Conservation (phyloP, 257 asterid genomes). For the Galeopsis tetrahit region DNA sequence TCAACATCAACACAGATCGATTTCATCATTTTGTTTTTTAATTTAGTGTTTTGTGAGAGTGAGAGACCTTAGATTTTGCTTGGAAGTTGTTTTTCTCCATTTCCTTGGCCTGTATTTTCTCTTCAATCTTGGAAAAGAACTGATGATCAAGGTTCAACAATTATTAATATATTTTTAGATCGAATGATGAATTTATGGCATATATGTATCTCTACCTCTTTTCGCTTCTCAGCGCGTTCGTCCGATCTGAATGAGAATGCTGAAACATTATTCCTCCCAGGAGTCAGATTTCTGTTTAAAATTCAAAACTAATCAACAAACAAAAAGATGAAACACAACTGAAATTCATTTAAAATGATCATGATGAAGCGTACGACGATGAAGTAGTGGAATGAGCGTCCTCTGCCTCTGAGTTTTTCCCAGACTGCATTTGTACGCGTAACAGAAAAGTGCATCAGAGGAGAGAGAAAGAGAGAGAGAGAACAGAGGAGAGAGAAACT, state of each 20-base stretch:
- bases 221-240: slow-evolving; percentile 83
- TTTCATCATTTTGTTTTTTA: too few relatives aligned
- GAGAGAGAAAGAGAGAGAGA: slow-evolving; percentile 19
- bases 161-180: not conserved
- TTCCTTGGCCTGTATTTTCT: slow-evolving; percentile 84
- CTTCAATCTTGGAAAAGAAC: slow-evolving; percentile 88
- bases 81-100: slow-evolving; percentile 63
- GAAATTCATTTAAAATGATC: not conserved
- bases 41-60: too few relatives aligned
- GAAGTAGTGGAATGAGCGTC: slow-evolving; percentile 79
- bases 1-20: not conserved
- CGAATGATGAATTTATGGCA: not conserved
- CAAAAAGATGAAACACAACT: not conserved
- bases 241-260: slow-evolving; percentile 75
- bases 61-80: slow-evolving; percentile 76
- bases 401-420: slow-evolving; percentile 57
- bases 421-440: slow-evolving; percentile 39
- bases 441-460: not conserved
- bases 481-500: slow-evolving; percentile 36
- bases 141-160: slow-evolving; percentile 34
- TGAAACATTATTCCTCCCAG: slow-evolving; percentile 49
- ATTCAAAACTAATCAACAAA: slow-evolving; percentile 26
- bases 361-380: slow-evolving; percentile 48
- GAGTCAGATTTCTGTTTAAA: slow-evolving; percentile 50
- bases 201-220: slow-evolving; percentile 52